phyloP scores from a whole-genome alignment of 345 rosid genomes.

The Moringa oleifera region DNA sequence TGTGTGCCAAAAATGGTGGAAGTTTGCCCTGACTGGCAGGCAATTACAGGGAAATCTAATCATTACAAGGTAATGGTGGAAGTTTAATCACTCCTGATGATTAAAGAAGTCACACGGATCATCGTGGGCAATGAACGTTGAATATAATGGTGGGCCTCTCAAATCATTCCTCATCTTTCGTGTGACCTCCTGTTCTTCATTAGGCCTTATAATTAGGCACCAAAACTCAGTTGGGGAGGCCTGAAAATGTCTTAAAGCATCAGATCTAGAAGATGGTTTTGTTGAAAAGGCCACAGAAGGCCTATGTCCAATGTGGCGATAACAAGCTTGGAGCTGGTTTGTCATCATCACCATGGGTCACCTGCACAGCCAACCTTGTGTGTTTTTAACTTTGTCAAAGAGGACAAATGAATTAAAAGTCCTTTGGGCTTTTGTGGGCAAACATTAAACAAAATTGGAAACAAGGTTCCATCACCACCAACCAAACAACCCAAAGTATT shows the following conservation, averaged over 20 bases:
- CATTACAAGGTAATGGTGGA: constrained; percentile 18
- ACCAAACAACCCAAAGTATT: constrained; percentile 1
- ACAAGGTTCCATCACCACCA: constrained; percentile 22
- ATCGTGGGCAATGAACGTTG: constrained; percentile 15
- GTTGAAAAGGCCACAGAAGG: no score
- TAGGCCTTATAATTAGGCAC: no score
- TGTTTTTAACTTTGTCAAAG: no score
- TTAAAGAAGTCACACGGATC: constrained; percentile 16
- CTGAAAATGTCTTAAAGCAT: not conserved
- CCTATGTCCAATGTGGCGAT: no score
- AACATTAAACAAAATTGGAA: constrained; percentile 10
- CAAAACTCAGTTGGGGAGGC: no score
- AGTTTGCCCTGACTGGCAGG: constrained; percentile 21
- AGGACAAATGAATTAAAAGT: no score
- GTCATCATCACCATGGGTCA: no score
- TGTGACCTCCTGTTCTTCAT: not conserved
- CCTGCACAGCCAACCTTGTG: not conserved
- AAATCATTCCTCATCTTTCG: constrained; percentile 24
- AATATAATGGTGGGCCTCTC: constrained; percentile 25
- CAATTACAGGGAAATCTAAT: constrained; percentile 15
- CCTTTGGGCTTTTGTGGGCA: constrained; percentile 11
- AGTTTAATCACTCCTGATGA: constrained; percentile 13
- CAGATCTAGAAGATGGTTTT: not conserved
- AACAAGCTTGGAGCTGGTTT: no score
- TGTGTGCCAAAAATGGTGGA: constrained; percentile 28